Conservation (phyloP, 805 yeast genomes). For the Nadsonia fulvescens region DNA sequence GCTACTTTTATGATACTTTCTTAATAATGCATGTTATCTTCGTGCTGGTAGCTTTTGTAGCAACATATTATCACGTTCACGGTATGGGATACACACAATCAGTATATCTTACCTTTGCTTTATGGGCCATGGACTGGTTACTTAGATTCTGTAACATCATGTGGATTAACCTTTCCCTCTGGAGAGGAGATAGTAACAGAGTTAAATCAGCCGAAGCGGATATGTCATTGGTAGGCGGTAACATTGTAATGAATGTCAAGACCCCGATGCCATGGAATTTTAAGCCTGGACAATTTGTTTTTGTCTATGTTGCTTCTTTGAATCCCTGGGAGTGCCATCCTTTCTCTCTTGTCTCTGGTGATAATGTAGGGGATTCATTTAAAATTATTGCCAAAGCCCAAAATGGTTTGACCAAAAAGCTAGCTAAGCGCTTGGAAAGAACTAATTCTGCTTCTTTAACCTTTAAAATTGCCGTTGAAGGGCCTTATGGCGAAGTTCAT, state of each 20-base stretch:
- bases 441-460: too few relatives aligned
- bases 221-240: conserved; percentile 24
- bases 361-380: conserved; percentile 24
- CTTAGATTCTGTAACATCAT: conserved; percentile 35
- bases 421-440: too few relatives aligned
- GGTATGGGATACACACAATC: conserved; percentile 37
- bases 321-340: conserved; percentile 54
- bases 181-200: too few relatives aligned
- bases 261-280: conserved; percentile 26
- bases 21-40: conserved; percentile 35
- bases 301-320: conserved; percentile 14
- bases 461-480: too few relatives aligned
- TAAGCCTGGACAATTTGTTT: conserved; percentile 10
- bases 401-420: conserved; percentile 31
- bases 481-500: conserved; percentile 49
- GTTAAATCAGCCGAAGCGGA: conserved; percentile 23
- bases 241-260: conserved; percentile 31
- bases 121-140: conserved; percentile 54
- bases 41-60: conserved; percentile 35
- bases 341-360: conserved; percentile 33
- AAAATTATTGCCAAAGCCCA: conserved; percentile 33
- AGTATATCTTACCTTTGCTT: conserved; percentile 33
- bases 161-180: conserved; percentile 17
- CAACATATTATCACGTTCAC: conserved; percentile 37
- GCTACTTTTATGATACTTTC: conserved; percentile 38